Evolutionary conservation across 805 yeast species (phyloP).

Genomic region (Candida andamanensis): DNA sequence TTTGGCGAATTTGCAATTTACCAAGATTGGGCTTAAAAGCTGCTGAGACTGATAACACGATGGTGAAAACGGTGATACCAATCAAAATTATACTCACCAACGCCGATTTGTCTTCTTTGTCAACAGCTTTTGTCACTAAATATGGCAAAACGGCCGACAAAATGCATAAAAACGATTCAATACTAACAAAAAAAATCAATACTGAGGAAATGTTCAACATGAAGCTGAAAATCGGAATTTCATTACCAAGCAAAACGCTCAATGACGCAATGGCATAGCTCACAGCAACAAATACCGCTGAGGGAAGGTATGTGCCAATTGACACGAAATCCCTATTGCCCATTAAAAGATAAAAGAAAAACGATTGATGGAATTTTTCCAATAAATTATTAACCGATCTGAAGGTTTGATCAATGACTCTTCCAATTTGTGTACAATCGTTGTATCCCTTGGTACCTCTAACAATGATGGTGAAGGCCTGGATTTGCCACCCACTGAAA

Average conservation of each 20-base stretch:
- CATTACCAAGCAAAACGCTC: conserved; percentile 47
- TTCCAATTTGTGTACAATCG: conserved; percentile 89
- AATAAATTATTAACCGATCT: conserved; percentile 86
- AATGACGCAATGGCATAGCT: conserved; percentile 67
- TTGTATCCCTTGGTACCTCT: conserved; percentile 49
- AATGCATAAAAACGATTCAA: conserved; percentile 20
- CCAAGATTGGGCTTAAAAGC: conserved; percentile 3
- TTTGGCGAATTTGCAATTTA: conserved; percentile 14
- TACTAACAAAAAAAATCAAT: conserved; percentile 22
- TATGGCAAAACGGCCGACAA: conserved; percentile 24
- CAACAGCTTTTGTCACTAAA: conserved; percentile 9
- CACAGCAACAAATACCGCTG: conserved; percentile 68
- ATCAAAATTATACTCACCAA: conserved; percentile 15
- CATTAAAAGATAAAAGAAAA: conserved; percentile 82
- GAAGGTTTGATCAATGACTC: conserved; percentile 81
- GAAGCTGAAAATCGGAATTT: conserved; percentile 18
- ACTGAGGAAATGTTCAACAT: conserved; percentile 20
- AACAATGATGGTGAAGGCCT: conserved; percentile 78
- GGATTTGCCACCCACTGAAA: conserved; percentile 94
- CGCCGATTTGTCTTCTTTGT: conserved; percentile 10
- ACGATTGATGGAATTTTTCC: conserved; percentile 96
- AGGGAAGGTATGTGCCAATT: conserved; percentile 87
- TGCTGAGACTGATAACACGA: conserved; percentile 14
- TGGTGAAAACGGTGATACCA: conserved; percentile 12
- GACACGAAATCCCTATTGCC: conserved; percentile 81